A percentile compares a stretch with the other conserved stretches of the same genome.
phyloP scores from a whole-genome alignment of 2,329 filamentous ascomycete genomes.

The Alternaria consortialis region DNA sequence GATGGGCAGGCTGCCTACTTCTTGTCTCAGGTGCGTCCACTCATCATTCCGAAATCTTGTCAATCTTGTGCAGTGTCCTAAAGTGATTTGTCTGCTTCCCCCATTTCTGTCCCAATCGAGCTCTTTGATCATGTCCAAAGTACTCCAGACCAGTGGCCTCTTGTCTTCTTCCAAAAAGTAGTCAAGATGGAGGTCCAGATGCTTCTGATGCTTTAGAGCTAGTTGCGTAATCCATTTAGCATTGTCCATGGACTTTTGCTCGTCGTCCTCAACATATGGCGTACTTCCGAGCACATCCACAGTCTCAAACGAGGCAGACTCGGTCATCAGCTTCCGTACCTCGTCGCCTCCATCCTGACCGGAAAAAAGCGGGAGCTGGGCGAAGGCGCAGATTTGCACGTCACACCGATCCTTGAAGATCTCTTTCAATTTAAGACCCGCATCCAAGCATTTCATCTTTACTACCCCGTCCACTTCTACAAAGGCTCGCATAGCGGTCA shows the following conservation, averaged over 20 bases:
- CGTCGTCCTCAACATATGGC: slow-evolving; percentile 71
- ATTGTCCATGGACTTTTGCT: slow-evolving; percentile 62
- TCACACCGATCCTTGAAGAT: slow-evolving; percentile 63
- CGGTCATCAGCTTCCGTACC: slow-evolving; percentile 62
- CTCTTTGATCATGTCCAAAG: slow-evolving; percentile 61
- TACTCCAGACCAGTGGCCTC: slow-evolving; percentile 63
- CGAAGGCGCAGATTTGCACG: slow-evolving; percentile 75
- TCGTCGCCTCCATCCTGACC: slow-evolving; percentile 58
- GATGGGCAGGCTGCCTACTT: slow-evolving; percentile 65
- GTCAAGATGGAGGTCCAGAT: slow-evolving; percentile 77
- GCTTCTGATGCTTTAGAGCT: slow-evolving; percentile 61
- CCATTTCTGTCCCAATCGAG: slow-evolving; percentile 58
- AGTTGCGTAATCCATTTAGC: slow-evolving; percentile 69
- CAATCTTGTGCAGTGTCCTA: slow-evolving; percentile 75
- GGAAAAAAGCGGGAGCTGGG: slow-evolving; percentile 73
- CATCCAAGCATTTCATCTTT: slow-evolving; percentile 64
- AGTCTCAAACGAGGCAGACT: slow-evolving; percentile 52
- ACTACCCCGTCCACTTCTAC: slow-evolving; percentile 75
- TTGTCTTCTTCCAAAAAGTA: slow-evolving; percentile 67
- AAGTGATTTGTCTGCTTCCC: slow-evolving; percentile 47
- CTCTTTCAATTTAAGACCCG: slow-evolving; percentile 65
- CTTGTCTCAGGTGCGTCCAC: slow-evolving; percentile 59
- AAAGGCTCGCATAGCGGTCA: slow-evolving; percentile 75
- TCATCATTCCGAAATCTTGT: slow-evolving; percentile 63
- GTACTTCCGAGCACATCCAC: slow-evolving; percentile 73